A percentile compares a stretch with the other conserved stretches of the same genome.
Conservation (phyloP, 1,284 basidiomycete species). For the Apiotrichum mycotoxinovorans region DNA sequence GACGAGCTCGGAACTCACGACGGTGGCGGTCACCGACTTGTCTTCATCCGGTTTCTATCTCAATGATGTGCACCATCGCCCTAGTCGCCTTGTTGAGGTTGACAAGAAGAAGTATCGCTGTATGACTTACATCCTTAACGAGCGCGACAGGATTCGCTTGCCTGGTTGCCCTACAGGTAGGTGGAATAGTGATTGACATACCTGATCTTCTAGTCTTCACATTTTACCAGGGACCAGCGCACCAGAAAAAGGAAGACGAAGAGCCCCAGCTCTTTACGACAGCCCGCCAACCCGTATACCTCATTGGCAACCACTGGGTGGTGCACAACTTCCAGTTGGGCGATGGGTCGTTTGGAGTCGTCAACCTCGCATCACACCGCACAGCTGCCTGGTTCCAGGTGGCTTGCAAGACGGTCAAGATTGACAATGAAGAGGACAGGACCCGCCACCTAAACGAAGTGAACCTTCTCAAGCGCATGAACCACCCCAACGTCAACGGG, state of each 20-base stretch:
- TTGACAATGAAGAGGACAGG: constrained; percentile 43
- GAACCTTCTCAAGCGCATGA: constrained; percentile 62
- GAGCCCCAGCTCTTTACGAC: neutral
- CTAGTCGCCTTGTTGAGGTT: constrained; percentile 37
- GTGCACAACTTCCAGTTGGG: constrained; percentile 29
- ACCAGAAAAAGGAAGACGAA: neutral
- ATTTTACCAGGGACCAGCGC: constrained; percentile 8
- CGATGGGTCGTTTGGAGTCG: constrained; percentile 71
- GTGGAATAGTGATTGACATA: neutral
- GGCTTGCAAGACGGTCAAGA: constrained; percentile 69
- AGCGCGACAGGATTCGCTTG: constrained; percentile 8
- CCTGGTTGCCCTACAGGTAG: neutral
- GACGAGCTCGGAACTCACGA: constrained; percentile 14
- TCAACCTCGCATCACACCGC: constrained; percentile 68
- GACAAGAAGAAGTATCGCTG: neutral
- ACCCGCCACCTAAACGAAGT: constrained; percentile 58
- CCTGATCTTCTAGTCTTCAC: constrained; percentile 7
- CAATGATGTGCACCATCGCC: constrained; percentile 61
- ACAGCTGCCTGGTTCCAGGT: constrained; percentile 61
- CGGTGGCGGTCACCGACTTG: constrained; percentile 56
- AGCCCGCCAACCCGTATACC: neutral
- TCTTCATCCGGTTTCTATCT: constrained; percentile 72
- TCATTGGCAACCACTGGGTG: constrained; percentile 8
- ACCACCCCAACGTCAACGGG: constrained; percentile 76
- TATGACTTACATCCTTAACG: constrained; percentile 12